Conservation (phyloP, 139 green algal genomes). For the Coelastrella sp. region DNA sequence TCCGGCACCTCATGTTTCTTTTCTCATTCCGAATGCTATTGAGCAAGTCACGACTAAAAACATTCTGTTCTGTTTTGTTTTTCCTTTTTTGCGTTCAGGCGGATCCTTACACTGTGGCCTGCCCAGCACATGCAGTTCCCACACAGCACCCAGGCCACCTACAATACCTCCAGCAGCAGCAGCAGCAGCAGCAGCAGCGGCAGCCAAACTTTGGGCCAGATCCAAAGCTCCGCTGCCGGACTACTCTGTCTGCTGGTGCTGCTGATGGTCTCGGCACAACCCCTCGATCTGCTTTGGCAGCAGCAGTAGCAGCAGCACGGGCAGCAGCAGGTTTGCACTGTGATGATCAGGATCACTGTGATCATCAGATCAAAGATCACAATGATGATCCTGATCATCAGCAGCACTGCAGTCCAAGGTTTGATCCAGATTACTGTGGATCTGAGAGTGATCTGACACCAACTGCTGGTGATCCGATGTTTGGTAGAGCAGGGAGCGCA, state of each 20-base stretch:
- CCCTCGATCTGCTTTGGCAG: neutral
- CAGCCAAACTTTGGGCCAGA: neutral
- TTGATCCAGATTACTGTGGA: neutral
- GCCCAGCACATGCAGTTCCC: slow-evolving; percentile 32
- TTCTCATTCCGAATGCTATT: too few species aligned
- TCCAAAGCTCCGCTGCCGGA: slow-evolving; percentile 8
- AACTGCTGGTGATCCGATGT: neutral
- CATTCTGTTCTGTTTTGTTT: neutral
- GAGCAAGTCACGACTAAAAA: too few species aligned
- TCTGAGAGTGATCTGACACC: slow-evolving; percentile 29
- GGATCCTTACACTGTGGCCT: slow-evolving; percentile 56
- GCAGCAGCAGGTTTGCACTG: neutral
- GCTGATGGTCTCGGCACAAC: neutral
- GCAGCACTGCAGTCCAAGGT: neutral
- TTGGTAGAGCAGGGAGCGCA: neutral
- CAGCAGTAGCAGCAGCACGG: slow-evolving; percentile 10
- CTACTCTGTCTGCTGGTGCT: neutral
- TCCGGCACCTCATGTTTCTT: too few species aligned
- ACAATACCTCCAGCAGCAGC: neutral
- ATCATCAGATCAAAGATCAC: too few species aligned
- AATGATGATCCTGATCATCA: neutral
- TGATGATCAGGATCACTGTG: neutral
- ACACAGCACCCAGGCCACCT: neutral
- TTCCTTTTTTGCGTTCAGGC: slow-evolving; percentile 36
- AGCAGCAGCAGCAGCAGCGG: slow-evolving; percentile 25